Conservation (phyloP, 1,139 yeast genomes). For the Saccharomyces hybrid region DNA sequence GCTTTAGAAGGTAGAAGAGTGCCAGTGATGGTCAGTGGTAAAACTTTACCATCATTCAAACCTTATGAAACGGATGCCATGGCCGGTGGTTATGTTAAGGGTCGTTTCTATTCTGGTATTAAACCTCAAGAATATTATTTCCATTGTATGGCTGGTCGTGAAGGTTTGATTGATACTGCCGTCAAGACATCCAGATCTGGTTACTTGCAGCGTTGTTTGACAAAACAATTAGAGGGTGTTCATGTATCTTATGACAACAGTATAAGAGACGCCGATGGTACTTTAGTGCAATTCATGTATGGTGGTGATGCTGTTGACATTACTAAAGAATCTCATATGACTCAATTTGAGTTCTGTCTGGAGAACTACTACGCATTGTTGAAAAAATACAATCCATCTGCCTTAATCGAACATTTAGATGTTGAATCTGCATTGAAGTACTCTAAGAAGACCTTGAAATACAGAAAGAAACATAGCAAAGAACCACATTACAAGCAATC, state of each 20-base stretch:
- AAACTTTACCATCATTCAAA: constrained; percentile 91
- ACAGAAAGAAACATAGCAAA: constrained; percentile 55
- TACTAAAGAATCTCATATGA: constrained; percentile 88
- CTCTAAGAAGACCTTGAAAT: constrained; percentile 74
- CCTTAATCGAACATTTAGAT: constrained; percentile 64
- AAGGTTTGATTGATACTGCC: constrained; percentile 98
- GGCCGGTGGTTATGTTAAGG: constrained; percentile 97
- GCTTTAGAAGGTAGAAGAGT: constrained; percentile 99
- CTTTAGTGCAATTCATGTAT: constrained; percentile 86
- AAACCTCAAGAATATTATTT: constrained; percentile 98
- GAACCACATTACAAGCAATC: constrained; percentile 58
- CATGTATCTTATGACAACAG: constrained; percentile 90
- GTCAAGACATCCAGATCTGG: constrained; percentile 98
- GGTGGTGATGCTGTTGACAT: constrained; percentile 98
- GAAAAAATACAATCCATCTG: constrained; percentile 81
- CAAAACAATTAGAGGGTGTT: constrained; percentile 96
- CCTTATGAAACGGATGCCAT: constrained; percentile 95
- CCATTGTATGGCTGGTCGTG: constrained; percentile 99
- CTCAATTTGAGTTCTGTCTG: constrained; percentile 85
- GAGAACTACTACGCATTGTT: constrained; percentile 84
- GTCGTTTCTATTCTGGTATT: constrained; percentile 95
- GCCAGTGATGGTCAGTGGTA: constrained; percentile 98
- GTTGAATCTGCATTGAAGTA: constrained; percentile 74
- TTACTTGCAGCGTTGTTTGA: constrained; percentile 95
- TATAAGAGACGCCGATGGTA: constrained; percentile 92